Conservation (phyloP, 352 stramenopile genomes). For the Blastocystis sp. region DNA sequence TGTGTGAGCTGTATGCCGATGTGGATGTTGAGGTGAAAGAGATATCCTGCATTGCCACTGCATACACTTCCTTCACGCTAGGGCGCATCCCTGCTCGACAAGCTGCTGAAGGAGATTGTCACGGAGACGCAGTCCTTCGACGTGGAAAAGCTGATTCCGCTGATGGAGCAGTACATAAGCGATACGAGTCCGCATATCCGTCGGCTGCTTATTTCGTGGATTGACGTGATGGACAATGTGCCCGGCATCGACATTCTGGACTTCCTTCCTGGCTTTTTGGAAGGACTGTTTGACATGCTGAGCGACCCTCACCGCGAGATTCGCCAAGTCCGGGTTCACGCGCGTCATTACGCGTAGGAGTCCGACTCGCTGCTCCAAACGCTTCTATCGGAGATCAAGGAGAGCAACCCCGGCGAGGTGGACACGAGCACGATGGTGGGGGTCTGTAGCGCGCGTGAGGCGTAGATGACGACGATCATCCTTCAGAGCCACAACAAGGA, state of each 20-base stretch:
- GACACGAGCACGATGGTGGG: slow-evolving; percentile 89
- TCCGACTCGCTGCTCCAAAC: slow-evolving; percentile 56
- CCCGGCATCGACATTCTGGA: slow-evolving; percentile 99
- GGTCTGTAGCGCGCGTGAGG: not conserved
- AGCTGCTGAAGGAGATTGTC: slow-evolving; percentile 97
- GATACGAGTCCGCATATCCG: slow-evolving; percentile 98
- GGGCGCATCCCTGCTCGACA: slow-evolving; percentile 84
- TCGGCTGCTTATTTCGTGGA: slow-evolving; percentile 95
- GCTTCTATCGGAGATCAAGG: slow-evolving; percentile 87
- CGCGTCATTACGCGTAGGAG: not conserved
- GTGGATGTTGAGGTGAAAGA: slow-evolving; percentile 99
- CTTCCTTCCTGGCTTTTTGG: slow-evolving; percentile 91
- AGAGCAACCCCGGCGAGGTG: slow-evolving; percentile 93
- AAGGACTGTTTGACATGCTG: slow-evolving; percentile 99
- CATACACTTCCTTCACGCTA: slow-evolving; percentile 40
- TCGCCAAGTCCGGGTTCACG: slow-evolving; percentile 81
- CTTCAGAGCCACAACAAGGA: slow-evolving; percentile 94
- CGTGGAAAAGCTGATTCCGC: slow-evolving; percentile 96
- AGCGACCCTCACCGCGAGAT: slow-evolving; percentile 97
- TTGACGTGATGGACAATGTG: slow-evolving; percentile 96
- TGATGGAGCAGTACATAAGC: slow-evolving; percentile 98
- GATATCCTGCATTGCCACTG: slow-evolving; percentile 61
- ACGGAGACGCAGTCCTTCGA: slow-evolving; percentile 97
- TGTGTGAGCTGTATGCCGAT: slow-evolving; percentile 95
- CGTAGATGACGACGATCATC: slow-evolving; percentile 87